These are phyloP conservation scores for Globisporangium splendens DNA, from an alignment of 352 stramenopile genomes.

Conservation along the genomic window DNA sequence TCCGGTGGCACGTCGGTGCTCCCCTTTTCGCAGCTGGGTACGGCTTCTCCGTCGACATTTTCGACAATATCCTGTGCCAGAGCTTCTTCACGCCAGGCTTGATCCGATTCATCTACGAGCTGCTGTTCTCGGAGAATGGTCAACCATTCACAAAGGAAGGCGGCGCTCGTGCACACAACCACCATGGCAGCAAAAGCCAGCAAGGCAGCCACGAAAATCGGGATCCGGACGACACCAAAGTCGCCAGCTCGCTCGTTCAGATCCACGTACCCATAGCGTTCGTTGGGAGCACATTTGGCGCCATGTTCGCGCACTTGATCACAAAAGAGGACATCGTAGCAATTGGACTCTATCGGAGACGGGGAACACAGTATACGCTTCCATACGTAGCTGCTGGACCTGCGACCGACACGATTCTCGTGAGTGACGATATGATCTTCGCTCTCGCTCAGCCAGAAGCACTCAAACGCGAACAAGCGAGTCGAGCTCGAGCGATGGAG, in stretches of 20 bases:
- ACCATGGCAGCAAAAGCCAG: background rate
- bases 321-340: slow-evolving; percentile 39
- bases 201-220: background rate
- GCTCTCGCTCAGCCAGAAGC: slow-evolving; percentile 47
- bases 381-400: slow-evolving; percentile 58
- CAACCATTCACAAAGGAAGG: slow-evolving; percentile 10
- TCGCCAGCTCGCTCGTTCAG: slow-evolving; percentile 52
- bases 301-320: slow-evolving; percentile 49
- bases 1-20: slow-evolving; percentile 36
- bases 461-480: slow-evolving; percentile 15
- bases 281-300: slow-evolving; percentile 40
- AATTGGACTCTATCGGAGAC: slow-evolving; percentile 50
- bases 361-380: slow-evolving; percentile 28
- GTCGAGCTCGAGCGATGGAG: slow-evolving; percentile 12
- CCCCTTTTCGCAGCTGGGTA: slow-evolving; percentile 68
- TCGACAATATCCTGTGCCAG: slow-evolving; percentile 73
- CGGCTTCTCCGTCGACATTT: slow-evolving; percentile 58
- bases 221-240: slow-evolving; percentile 1
- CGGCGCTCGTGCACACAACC: background rate
- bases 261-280: slow-evolving; percentile 43
- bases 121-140: slow-evolving; percentile 64
- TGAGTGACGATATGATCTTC: slow-evolving; percentile 53
- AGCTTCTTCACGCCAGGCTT: slow-evolving; percentile 65
- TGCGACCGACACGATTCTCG: slow-evolving; percentile 35
- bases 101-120: slow-evolving; percentile 55